Evolutionary conservation across 2,329 filamentous ascomycete genomes (phyloP), one percentile per base, ranked within the genome.

Genomic region (Elsinoe arachidis): DNA sequence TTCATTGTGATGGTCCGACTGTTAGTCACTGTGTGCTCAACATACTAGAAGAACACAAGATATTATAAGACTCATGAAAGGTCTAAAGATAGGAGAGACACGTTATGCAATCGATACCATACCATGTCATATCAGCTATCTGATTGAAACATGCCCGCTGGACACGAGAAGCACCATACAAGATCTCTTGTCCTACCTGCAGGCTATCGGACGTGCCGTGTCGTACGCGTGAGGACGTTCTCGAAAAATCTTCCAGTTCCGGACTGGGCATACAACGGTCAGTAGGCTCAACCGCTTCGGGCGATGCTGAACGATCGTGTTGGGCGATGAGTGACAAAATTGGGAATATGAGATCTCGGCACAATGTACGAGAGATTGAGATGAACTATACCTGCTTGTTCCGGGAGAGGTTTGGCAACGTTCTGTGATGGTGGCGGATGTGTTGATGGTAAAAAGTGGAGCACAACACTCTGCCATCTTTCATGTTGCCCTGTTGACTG

Each of bases 81-180:
- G 21, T 26, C 49, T 53, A 53, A 53, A 53, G 11, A 53, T 53
- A 53, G 49, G 49, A 53, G 49, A 53, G 49, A 53, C 49, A 53
- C 41, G 33, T 53, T 53, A 35, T 53, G 49, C 33, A 53, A 53
- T 53, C 49, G 49, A 53, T 53, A 53, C 35, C 19, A 53, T 26
- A 53, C 19, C 49, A 53, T 53, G 33, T 12, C 23, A 35, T 9
- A 26, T 15, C 19, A 39, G 49, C 19, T 35, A 53, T n/a, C 33
- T 23, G 35, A 38, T 53, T n/a, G 15, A 38, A 53, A 33, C 26
- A 37, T 53, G 26, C 5, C 17, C 33, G 33, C 33, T 53, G 38
- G 38, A 53, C 49, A 53, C 49, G 49, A 53, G 49, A 37, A 21
- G 14, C 19, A 17, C 34, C 33, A 53, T 37, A 23, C 49, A 38